phyloP scores from a whole-genome alignment of 805 yeast genomes.

The Candida verbasci region DNA sequence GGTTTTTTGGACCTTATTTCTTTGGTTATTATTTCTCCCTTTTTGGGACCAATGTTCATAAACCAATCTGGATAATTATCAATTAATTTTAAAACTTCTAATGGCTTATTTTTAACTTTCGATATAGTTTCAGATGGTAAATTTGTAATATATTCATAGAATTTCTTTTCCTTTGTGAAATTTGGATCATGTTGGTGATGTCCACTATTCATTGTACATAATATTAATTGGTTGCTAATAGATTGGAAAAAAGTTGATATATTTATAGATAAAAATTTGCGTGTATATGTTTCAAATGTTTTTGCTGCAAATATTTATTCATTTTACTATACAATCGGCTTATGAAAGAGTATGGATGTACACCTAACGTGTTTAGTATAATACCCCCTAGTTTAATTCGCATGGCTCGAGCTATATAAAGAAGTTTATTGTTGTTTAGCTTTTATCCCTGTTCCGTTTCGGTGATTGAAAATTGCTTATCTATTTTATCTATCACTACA shows the following conservation, averaged over 20 bases:
- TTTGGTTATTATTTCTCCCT: conserved; percentile 23
- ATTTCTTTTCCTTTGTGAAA: conserved; percentile 19
- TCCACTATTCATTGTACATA: not conserved
- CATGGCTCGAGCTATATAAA: too few relatives aligned
- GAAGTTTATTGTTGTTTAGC: too few relatives aligned
- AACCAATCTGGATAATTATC: conserved; percentile 21
- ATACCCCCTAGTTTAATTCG: too few relatives aligned
- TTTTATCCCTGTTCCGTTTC: too few relatives aligned
- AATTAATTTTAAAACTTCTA: conserved; percentile 24
- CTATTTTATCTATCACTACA: too few relatives aligned
- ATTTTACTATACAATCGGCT: too few relatives aligned
- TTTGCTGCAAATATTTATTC: not conserved
- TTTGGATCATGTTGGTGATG: not conserved
- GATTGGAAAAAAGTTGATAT: not conserved
- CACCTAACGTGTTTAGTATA: too few relatives aligned
- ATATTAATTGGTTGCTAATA: not conserved
- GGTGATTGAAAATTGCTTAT: too few relatives aligned
- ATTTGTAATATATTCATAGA: conserved; percentile 18
- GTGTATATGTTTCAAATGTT: too few relatives aligned
- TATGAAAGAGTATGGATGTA: too few relatives aligned
- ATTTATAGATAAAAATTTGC: too few relatives aligned
- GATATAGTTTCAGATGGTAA: conserved; percentile 20
- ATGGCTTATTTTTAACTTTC: conserved; percentile 25
- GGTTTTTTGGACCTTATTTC: conserved; percentile 20
- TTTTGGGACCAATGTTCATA: conserved; percentile 30